phyloP scores from a whole-genome alignment of 805 yeast species.

The Yarrowia sp. region DNA sequence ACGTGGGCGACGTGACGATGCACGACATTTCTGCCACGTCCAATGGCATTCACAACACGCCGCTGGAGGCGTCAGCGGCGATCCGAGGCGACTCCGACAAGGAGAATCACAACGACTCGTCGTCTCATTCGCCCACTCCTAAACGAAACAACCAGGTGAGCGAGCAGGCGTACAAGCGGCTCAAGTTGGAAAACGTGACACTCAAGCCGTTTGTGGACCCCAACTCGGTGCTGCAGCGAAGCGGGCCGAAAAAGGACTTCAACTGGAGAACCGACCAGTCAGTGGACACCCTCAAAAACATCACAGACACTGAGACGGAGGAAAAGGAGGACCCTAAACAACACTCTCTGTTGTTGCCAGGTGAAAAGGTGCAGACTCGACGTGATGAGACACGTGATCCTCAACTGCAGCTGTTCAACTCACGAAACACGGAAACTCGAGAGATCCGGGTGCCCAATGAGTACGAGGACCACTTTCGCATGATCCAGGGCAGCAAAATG shows the following conservation, averaged over 20 bases:
- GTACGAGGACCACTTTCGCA: constrained; percentile 18
- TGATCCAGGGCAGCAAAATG: constrained; percentile 14
- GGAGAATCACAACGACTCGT: constrained; percentile 3
- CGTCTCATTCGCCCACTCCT: constrained; percentile 15
- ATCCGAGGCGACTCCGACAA: constrained; percentile 12
- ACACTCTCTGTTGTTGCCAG: constrained; percentile 2
- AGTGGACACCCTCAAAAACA: constrained; percentile 1
- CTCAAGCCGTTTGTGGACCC: constrained; percentile 7
- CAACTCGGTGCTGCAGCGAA: neutral
- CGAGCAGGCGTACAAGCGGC: constrained; percentile 15
- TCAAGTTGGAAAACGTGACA: constrained; percentile 19
- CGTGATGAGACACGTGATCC: neutral
- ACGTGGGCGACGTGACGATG: constrained; percentile 13
- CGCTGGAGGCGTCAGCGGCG: constrained; percentile 10
- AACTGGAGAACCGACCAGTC: constrained; percentile 5
- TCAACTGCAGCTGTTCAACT: neutral
- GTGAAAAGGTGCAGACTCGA: neutral
- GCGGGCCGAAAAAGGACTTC: constrained; percentile 15
- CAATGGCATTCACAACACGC: neutral
- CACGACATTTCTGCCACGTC: neutral
- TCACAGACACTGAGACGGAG: neutral
- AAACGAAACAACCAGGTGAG: constrained; percentile 15
- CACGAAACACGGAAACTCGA: neutral
- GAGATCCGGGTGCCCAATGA: constrained; percentile 15
- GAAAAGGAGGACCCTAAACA: constrained; percentile 5